Conservation (phyloP, 2,329 filamentous ascomycete genomes). For the Colletotrichum agaves region DNA sequence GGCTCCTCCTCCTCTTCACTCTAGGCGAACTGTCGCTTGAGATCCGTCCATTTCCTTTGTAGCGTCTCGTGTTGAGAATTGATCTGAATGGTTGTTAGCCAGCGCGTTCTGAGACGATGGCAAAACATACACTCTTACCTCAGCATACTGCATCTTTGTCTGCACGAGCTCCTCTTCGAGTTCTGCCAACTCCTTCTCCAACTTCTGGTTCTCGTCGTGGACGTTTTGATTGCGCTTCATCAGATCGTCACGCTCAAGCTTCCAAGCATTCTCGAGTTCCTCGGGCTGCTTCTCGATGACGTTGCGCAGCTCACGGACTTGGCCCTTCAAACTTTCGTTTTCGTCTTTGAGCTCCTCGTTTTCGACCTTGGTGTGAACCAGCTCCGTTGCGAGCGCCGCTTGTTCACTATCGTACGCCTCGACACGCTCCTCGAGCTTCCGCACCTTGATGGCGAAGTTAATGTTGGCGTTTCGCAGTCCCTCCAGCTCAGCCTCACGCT, state of each 20-base stretch:
- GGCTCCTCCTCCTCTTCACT: not conserved
- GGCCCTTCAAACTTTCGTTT: slow-evolving; percentile 87
- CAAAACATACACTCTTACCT: slow-evolving; percentile 70
- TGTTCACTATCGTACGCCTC: slow-evolving; percentile 92
- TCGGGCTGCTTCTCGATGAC: slow-evolving; percentile 91
- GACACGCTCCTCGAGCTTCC: slow-evolving; percentile 85
- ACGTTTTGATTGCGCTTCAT: slow-evolving; percentile 94
- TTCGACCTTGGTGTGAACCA: slow-evolving; percentile 92
- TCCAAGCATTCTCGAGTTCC: slow-evolving; percentile 85
- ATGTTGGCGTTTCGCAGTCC: slow-evolving; percentile 74
- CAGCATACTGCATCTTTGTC: slow-evolving; percentile 94
- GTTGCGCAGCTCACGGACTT: slow-evolving; percentile 84
- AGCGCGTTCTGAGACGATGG: not conserved
- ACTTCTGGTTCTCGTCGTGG: slow-evolving; percentile 87
- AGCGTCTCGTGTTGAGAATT: slow-evolving; percentile 78
- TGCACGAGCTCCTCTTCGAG: slow-evolving; percentile 93
- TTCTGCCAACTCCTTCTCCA: slow-evolving; percentile 91
- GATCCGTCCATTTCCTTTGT: slow-evolving; percentile 80
- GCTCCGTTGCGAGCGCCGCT: slow-evolving; percentile 87
- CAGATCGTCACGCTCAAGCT: slow-evolving; percentile 87
- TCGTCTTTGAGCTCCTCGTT: slow-evolving; percentile 90
- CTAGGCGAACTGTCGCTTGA: slow-evolving; percentile 68
- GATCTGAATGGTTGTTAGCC: slow-evolving; percentile 60
- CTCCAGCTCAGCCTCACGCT: slow-evolving; percentile 84
- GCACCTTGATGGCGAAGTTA: slow-evolving; percentile 79